phyloP scores from a whole-genome alignment of 148 eudicot species.

The Silene latifolia region DNA sequence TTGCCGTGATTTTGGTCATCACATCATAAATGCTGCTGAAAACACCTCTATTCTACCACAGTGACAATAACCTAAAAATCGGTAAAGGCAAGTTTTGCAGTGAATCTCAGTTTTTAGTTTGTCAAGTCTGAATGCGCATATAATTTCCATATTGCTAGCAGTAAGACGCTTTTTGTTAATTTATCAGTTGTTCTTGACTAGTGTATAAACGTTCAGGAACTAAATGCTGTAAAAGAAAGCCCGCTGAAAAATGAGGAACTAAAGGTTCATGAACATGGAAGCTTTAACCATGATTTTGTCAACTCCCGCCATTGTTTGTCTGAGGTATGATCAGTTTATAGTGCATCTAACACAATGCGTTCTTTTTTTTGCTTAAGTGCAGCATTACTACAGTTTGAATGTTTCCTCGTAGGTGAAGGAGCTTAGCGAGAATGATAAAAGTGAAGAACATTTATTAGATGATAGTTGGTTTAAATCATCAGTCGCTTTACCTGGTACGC shows the following conservation, averaged over 20 bases:
- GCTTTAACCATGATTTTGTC: conserved; percentile 3
- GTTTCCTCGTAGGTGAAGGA: conserved; percentile 11
- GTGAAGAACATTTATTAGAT: conserved; percentile 3
- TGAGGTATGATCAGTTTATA: conserved; percentile 5
- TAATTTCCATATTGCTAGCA: too few species aligned
- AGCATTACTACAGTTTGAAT: neutral
- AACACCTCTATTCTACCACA: too few species aligned
- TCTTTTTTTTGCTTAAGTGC: neutral
- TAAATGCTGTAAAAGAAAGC: conserved; percentile 2
- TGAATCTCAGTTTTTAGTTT: too few species aligned
- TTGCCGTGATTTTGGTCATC: too few species aligned
- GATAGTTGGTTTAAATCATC: conserved; percentile 18
- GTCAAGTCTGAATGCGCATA: too few species aligned
- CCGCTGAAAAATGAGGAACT: neutral
- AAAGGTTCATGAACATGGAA: conserved; percentile 14
- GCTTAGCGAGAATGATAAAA: conserved; percentile 7
- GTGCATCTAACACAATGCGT: too few species aligned
- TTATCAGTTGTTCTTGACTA: conserved; percentile 14
- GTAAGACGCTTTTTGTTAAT: neutral
- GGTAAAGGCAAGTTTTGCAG: too few species aligned
- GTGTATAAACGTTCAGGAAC: conserved; percentile 1
- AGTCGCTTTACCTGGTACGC: conserved; percentile 36
- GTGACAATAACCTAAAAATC: too few species aligned
- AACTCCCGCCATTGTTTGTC: conserved; percentile 3
- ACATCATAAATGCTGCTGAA: too few species aligned